phyloP scores from a whole-genome alignment of 2,329 filamentous ascomycete genomes.

The Phoma sp. region DNA sequence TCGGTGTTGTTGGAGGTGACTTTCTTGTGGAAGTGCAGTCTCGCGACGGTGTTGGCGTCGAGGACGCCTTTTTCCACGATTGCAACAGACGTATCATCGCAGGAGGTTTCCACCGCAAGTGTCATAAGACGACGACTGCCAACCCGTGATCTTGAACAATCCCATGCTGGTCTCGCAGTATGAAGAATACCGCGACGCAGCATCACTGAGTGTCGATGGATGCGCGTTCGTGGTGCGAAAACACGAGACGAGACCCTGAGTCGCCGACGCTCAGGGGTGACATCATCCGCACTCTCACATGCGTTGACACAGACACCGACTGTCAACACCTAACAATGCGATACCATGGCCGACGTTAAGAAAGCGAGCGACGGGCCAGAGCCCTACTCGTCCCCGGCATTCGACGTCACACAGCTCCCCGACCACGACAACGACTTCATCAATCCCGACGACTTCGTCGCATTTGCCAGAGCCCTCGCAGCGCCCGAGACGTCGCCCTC shows the following conservation, averaged over 20 bases:
- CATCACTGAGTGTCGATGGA: conserved; percentile 24
- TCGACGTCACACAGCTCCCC: conserved; percentile 75
- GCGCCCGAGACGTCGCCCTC: conserved; percentile 78
- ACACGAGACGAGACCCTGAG: conserved; percentile 10
- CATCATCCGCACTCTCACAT: conserved; percentile 8
- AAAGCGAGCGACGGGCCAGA: conserved; percentile 61
- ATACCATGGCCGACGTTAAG: conserved; percentile 53
- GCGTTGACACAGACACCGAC: background rate
- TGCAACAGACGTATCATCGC: conserved; percentile 93
- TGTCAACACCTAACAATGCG: conserved; percentile 27
- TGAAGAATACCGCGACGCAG: conserved; percentile 21
- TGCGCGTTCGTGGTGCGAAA: conserved; percentile 1
- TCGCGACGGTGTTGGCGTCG: conserved; percentile 50
- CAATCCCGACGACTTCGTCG: conserved; percentile 72
- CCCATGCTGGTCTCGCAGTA: conserved; percentile 15
- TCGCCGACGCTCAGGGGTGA: background rate
- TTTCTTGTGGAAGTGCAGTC: conserved; percentile 79
- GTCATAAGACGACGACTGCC: conserved; percentile 47
- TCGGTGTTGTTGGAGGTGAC: conserved; percentile 79
- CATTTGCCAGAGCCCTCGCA: conserved; percentile 82
- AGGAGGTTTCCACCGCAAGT: conserved; percentile 83
- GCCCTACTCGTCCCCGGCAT: conserved; percentile 69
- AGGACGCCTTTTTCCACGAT: conserved; percentile 68
- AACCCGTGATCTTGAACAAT: background rate
- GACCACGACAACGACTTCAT: conserved; percentile 83